These are phyloP conservation scores for Candida sp. DNA, from an alignment of 1,139 yeast genomes.

Conservation along the genomic window DNA sequence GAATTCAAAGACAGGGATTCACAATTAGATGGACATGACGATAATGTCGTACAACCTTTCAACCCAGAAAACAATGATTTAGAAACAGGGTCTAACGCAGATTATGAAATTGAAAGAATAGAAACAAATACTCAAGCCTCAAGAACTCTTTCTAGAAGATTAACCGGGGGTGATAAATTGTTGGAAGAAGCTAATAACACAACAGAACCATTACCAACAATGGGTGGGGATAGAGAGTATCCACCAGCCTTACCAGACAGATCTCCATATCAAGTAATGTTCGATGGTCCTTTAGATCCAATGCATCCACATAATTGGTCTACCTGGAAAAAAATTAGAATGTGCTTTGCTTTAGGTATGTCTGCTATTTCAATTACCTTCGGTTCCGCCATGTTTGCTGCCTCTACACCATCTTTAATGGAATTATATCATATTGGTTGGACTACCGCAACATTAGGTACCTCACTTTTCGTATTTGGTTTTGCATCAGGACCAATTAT, in stretches of 20 bases:
- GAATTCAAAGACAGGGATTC: not conserved
- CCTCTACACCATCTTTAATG: constrained; percentile 20
- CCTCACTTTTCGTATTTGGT: constrained; percentile 42
- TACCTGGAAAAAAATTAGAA: constrained; percentile 21
- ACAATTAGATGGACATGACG: not conserved
- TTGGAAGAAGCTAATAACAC: constrained; percentile 20
- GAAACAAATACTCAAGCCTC: constrained; percentile 24
- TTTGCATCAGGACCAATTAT: constrained; percentile 45
- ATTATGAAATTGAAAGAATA: constrained; percentile 23
- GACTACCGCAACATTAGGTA: constrained; percentile 34
- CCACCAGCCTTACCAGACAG: constrained; percentile 35
- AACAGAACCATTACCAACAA: constrained; percentile 30
- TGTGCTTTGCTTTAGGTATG: constrained; percentile 26
- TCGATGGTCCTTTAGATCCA: constrained; percentile 51
- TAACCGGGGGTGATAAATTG: constrained; percentile 30
- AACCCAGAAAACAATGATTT: not conserved
- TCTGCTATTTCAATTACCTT: constrained; percentile 43
- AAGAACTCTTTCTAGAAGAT: constrained; percentile 24
- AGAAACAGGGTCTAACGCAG: constrained; percentile 5
- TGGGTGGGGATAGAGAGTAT: constrained; percentile 37
- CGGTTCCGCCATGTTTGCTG: constrained; percentile 43
- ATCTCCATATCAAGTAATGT: constrained; percentile 34
- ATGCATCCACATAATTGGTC: constrained; percentile 48
- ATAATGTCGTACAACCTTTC: not conserved
- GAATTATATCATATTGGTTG: constrained; percentile 28